A percentile compares a stretch with the other conserved stretches of the same genome.
Evolutionary conservation across 352 stramenopile species (phyloP).

Genomic region (Phytophthora lateralis): DNA sequence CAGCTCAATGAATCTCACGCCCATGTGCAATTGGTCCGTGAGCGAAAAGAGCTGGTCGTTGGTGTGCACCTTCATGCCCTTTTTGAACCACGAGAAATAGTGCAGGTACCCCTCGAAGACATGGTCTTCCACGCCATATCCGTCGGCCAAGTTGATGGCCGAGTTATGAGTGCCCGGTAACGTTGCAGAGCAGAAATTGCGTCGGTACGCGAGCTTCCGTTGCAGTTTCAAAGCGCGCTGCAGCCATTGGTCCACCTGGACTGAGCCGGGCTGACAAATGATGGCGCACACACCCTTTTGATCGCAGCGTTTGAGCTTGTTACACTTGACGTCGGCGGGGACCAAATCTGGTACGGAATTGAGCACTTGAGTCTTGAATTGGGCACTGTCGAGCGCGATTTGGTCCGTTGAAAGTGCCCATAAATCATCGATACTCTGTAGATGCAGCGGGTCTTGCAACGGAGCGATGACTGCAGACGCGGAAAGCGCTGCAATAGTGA

Average conservation of each 20-base stretch:
- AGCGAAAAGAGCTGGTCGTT: conserved; percentile 80
- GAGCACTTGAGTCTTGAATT: conserved; percentile 44
- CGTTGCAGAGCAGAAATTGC: conserved; percentile 74
- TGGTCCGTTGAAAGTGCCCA: conserved; percentile 27
- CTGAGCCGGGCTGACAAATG: conserved; percentile 66
- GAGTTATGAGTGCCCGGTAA: conserved; percentile 80
- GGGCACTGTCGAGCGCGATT: conserved; percentile 31
- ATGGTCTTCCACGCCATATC: conserved; percentile 80
- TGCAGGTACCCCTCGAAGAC: conserved; percentile 66
- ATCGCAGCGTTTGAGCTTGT: conserved; percentile 59
- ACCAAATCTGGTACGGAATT: conserved; percentile 68
- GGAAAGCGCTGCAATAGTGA: background rate
- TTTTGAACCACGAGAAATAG: conserved; percentile 64
- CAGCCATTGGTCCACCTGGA: conserved; percentile 61
- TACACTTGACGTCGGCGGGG: conserved; percentile 59
- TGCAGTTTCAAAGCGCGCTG: conserved; percentile 65
- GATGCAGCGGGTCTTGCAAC: conserved; percentile 7
- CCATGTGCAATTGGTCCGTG: conserved; percentile 80
- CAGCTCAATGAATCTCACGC: conserved; percentile 78
- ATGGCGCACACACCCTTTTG: conserved; percentile 64
- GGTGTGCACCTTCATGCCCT: conserved; percentile 63
- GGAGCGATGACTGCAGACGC: background rate
- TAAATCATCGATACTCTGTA: conserved; percentile 15
- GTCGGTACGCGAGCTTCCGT: conserved; percentile 70
- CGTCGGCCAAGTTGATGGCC: conserved; percentile 66